Conservation (phyloP, 2,329 filamentous ascomycete genomes). For the Pseudogymnoascus sp. region DNA sequence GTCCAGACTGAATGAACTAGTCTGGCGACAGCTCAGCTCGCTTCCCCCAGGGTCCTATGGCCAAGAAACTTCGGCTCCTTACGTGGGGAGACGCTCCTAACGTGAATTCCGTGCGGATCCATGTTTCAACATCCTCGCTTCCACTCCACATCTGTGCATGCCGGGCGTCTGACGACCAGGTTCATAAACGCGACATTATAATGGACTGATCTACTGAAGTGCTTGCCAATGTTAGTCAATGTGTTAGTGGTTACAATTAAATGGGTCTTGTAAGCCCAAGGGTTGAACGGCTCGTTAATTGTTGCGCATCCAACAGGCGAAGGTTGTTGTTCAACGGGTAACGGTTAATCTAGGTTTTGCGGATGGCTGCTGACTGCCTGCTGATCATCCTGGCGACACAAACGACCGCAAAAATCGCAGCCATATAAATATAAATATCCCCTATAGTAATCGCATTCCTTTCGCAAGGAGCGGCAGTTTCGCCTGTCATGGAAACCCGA, state of each 20-base stretch:
- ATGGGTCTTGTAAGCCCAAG: not conserved
- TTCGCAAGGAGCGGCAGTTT: not conserved
- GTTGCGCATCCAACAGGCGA: not conserved
- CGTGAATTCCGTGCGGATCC: not conserved
- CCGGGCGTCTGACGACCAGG: conserved; percentile 3
- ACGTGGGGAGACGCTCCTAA: not conserved
- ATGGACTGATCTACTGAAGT: not conserved
- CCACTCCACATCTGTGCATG: conserved; percentile 1
- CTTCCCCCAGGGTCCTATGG: not conserved
- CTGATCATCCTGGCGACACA: not conserved
- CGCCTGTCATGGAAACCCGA: not conserved
- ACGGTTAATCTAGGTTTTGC: conserved; percentile 3
- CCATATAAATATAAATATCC: not conserved
- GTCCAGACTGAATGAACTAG: not conserved
- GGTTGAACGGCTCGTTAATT: not conserved
- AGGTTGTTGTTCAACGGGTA: not conserved
- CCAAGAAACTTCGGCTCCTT: not conserved
- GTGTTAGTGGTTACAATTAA: not conserved
- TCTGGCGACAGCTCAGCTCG: not conserved
- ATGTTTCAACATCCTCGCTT: not conserved
- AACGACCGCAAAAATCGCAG: not conserved
- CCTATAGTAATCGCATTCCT: not conserved
- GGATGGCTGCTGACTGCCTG: not conserved
- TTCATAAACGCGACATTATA: conserved; percentile 5
- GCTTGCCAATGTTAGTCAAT: not conserved